Conservation (phyloP, 495 filamentous ascomycete species). For the Penicillium subrubescens region DNA sequence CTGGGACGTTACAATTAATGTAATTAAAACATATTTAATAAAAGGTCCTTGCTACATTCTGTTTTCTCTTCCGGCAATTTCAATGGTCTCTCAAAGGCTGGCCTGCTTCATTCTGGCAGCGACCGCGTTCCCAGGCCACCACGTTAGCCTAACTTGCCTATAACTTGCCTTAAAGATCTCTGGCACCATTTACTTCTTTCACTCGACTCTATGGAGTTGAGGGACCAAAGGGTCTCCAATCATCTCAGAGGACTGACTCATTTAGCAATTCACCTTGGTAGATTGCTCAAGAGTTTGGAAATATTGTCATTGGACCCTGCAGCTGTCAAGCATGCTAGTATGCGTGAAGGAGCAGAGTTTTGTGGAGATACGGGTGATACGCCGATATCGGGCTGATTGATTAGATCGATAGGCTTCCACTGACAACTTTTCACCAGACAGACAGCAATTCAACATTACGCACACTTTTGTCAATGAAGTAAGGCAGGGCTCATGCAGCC, state of each 20-base stretch:
- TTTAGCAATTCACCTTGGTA: no score
- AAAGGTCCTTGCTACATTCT: slow-evolving; percentile 11
- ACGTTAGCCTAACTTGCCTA: no score
- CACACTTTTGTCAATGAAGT: not conserved
- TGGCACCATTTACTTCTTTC: no score
- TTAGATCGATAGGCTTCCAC: not conserved
- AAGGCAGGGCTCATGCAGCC: not conserved
- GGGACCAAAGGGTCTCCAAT: no score
- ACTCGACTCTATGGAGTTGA: no score
- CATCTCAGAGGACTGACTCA: no score
- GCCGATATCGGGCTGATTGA: slow-evolving; percentile 9
- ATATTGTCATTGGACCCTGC: not conserved
- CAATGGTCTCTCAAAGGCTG: no score
- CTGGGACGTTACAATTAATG: slow-evolving; percentile 13
- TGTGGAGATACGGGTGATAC: not conserved
- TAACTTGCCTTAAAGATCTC: no score
- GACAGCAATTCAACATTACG: not conserved
- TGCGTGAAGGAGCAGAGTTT: not conserved
- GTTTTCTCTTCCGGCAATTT: not conserved
- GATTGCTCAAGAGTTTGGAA: no score
- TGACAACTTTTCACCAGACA: not conserved
- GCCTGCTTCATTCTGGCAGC: no score
- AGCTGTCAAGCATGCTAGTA: not conserved
- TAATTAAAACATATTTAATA: slow-evolving; percentile 20
- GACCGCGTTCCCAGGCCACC: no score